Conservation (phyloP, 208 protist species). For the Novymonas esmeraldas region DNA sequence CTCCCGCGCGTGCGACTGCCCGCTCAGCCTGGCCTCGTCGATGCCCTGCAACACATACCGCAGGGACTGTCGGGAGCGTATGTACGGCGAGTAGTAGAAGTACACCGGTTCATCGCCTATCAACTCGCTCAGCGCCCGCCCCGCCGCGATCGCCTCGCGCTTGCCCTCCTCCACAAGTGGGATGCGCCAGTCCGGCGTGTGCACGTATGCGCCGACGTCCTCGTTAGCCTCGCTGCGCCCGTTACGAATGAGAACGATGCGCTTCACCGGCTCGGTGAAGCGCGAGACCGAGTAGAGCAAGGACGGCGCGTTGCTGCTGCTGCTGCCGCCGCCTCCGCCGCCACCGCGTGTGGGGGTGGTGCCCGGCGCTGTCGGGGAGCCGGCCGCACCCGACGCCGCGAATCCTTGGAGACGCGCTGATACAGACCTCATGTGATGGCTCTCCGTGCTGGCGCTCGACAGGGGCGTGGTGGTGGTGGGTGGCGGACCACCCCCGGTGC, state of each 20-base stretch:
- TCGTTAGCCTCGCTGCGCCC: slow-evolving; percentile 79
- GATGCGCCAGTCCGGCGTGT: slow-evolving; percentile 91
- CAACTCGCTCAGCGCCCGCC: slow-evolving; percentile 67
- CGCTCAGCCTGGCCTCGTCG: slow-evolving; percentile 46
- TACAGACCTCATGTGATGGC: neutral
- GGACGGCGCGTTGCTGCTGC: slow-evolving; percentile 9
- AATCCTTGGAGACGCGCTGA: neutral
- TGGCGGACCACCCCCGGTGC: no score
- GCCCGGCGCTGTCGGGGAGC: no score
- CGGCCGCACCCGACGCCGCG: neutral
- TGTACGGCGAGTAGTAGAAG: slow-evolving; percentile 93
- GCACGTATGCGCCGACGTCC: slow-evolving; percentile 67
- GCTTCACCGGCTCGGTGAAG: slow-evolving; percentile 84
- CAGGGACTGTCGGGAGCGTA: slow-evolving; percentile 81
- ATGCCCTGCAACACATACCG: slow-evolving; percentile 77
- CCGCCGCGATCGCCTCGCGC: slow-evolving; percentile 63
- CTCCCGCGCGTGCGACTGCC: slow-evolving; percentile 16
- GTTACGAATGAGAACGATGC: slow-evolving; percentile 89
- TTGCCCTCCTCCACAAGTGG: slow-evolving; percentile 77
- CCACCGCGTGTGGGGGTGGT: no score
- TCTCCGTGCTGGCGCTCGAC: neutral
- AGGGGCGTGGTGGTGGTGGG: neutral
- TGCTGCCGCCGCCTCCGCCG: neutral
- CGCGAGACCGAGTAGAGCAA: slow-evolving; percentile 30
- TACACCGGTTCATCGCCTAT: slow-evolving; percentile 81